A percentile compares a stretch with the other conserved stretches of the same genome.
phyloP scores from a whole-genome alignment of 441 rosid species.

The Gossypium davidsonii region DNA sequence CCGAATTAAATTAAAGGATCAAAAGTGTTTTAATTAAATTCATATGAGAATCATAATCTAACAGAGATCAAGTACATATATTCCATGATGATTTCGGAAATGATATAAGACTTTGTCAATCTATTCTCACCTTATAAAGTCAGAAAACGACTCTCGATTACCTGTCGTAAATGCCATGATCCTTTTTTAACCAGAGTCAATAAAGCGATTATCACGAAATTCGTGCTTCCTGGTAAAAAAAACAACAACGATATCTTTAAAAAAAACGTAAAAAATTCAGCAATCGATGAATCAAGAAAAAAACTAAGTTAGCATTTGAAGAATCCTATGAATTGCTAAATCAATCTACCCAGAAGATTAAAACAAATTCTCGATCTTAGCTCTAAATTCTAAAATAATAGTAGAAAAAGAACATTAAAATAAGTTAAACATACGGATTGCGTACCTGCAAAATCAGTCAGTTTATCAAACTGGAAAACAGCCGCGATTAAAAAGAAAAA shows the following conservation, averaged over 20 bases:
- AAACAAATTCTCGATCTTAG: neutral
- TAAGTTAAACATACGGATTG: neutral
- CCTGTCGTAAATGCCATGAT: slow-evolving; percentile 86
- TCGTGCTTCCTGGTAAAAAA: slow-evolving; percentile 62
- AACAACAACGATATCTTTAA: neutral
- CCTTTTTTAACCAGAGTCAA: slow-evolving; percentile 66
- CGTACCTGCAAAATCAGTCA: slow-evolving; percentile 88
- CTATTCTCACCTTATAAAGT: neutral
- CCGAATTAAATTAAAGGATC: neutral
- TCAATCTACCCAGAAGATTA: neutral
- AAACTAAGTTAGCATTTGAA: neutral
- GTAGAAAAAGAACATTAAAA: neutral
- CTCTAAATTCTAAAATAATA: neutral
- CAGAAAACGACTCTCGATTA: slow-evolving; percentile 13
- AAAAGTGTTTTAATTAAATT: neutral
- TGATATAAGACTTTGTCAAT: neutral
- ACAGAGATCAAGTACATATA: neutral
- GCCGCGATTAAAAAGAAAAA: slow-evolving; percentile 74
- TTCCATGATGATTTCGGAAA: neutral
- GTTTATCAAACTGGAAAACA: slow-evolving; percentile 75
- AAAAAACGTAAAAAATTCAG: neutral
- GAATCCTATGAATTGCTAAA: neutral
- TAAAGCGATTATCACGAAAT: slow-evolving; percentile 68
- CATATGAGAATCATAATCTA: neutral
- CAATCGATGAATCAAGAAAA: neutral